Evolutionary conservation across 768 basidiomycete species (phyloP), one percentile per base, ranked within the genome.

Genomic region (Pulveroboletus sp.): DNA sequence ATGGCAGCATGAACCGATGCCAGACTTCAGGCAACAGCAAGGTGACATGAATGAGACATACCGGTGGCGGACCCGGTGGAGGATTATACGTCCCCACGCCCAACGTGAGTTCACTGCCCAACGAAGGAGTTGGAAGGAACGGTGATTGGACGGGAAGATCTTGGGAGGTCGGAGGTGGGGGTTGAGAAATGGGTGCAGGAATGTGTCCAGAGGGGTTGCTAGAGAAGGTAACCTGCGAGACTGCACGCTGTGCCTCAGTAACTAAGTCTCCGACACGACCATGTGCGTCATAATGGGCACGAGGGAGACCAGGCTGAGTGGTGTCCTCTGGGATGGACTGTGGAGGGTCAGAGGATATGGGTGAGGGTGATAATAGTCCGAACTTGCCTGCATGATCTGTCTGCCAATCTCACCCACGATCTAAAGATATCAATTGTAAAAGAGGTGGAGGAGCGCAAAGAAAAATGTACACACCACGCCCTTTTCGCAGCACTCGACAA

Each of bases 401-500:
- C 73, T 79, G 13, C 78, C 79, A 11, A 77, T 62, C 36, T 78
- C 72, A 14, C 78, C 78, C 23, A 75, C 74, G 32, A 79, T 75
- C 71, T 78, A 46, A 23, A 31, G 25, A 19, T 7, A 24, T 4
- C 19, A 34, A 10, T 23, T 5, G 54, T 33, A 43, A 34, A 29
- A 16, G 7, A 17, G 20, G 13, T 33, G 21, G 35, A 43, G 29
- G 29, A 20, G 17, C 23, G 23, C 0, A 39, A 21, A 17, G 23
- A 40, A 24, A 24, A 20, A 27, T 34, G 20, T 21, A 68, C 78
- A 33, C 36, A 82, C 77, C 34, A 62, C 70, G 47, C 90, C 87
- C 68, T 90, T 94, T 70, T 94, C 88, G 45, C 85, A 87, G 48
- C 81, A 83, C 66, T 97, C 94, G 38, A 84, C 66, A 37, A 95